These are phyloP conservation scores for Zygosaccharomyces gambellarensis DNA, from an alignment of 805 yeast species.

Conservation along the genomic window DNA sequence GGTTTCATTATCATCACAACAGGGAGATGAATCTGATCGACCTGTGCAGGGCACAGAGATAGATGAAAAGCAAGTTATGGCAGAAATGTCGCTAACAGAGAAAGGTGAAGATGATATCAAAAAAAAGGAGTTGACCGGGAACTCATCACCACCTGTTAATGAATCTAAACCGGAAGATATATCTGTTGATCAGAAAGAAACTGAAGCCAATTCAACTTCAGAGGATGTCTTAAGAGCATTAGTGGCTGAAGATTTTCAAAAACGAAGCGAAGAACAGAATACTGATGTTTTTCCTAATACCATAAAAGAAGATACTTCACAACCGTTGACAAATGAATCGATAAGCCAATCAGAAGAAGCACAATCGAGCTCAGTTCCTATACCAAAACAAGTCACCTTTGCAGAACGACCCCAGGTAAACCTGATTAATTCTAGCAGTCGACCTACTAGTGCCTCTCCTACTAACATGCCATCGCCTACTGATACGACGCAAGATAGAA, in stretches of 20 bases:
- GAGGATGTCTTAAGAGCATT: not conserved
- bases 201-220: not conserved
- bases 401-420: slow-evolving; percentile 15
- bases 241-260: not conserved
- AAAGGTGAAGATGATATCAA: not conserved
- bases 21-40: not conserved
- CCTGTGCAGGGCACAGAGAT: not conserved
- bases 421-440: slow-evolving; percentile 13
- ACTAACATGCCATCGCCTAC: slow-evolving; percentile 3
- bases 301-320: not conserved
- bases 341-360: not conserved
- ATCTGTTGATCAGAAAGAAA: not conserved
- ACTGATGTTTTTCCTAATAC: not conserved
- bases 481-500: slow-evolving; percentile 9
- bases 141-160: not conserved
- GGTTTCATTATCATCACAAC: not conserved
- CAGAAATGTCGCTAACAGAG: not conserved
- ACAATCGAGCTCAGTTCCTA: not conserved
- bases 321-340: not conserved
- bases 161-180: not conserved
- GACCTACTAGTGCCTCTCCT: slow-evolving; percentile 6
- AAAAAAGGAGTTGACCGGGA: not conserved
- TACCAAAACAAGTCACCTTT: slow-evolving; percentile 23
- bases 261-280: not conserved
- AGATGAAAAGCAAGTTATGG: not conserved